Base-by-base conservation (phyloP, 257 asterid genomes). In the Ligustrum vulgare region DNA sequence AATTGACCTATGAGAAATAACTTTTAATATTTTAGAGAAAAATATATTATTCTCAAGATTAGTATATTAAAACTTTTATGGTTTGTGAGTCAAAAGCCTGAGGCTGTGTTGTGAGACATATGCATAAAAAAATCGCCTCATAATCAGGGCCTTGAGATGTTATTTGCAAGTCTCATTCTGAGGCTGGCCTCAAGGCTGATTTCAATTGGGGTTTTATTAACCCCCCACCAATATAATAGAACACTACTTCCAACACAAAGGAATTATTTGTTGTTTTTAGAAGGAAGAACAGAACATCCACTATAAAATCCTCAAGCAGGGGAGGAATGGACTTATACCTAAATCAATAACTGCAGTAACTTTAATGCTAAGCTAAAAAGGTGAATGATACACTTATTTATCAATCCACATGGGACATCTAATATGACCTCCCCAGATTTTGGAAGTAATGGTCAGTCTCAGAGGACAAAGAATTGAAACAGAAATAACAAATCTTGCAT, bases 181-280 rank as follows among this genome's bases (percentile, higher is more conserved):
- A 28, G 31, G 31, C 31, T 0, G 31, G 31, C 31, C 31, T 28
- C 31, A 28, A 28, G 31, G 31, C 31, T 0, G 31, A 1, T 28
- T 28, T 28, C 31, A 28, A 28, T 28, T 28, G 31, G 31, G 31
- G 0, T 28, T 28, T 28, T 28, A n/a, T 28, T 28, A 28, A 28
- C 31, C 31, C 31, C 31, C 77, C 71, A 66, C 33, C 16, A n/a
- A 33, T 51, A 12, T 28, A 31, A 10, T 32, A 71, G 62, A 72
- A 76, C 62, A 45, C 45, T 63, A 70, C 68, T 54, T 47, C 51
- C 22, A 67, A 13, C 45, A 47, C 18, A 67, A 62, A 47, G 47
- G 33, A 51, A 70, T 45, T 28, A 18, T 28, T 72, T 58, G 23
- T 58, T 60, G 63, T 41, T 5, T 3, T 18, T 10, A 79, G 60